Percentiles rank a stretch among this genome's conserved stretches.
These are phyloP conservation scores for Amoeboaphelidium occidentale DNA, from an alignment of 371 early-diverging fungal genomes.

Conservation along the genomic window DNA sequence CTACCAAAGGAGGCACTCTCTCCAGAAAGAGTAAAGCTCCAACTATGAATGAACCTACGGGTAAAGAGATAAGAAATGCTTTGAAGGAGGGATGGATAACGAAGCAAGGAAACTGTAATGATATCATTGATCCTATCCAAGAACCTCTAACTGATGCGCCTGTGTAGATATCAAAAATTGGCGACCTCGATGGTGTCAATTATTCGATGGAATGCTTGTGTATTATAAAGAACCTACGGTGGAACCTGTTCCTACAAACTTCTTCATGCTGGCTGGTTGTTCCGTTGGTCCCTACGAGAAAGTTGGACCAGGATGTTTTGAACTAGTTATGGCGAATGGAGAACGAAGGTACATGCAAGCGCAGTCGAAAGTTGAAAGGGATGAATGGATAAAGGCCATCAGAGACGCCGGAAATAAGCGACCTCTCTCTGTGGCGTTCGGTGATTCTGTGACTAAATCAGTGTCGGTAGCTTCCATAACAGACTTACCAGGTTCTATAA, in stretches of 20 bases:
- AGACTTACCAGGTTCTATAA: not conserved
- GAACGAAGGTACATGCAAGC: constrained; percentile 6
- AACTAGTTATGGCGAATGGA: constrained; percentile 6
- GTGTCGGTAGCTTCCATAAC: no score
- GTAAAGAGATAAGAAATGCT: not conserved
- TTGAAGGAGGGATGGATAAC: constrained; percentile 5
- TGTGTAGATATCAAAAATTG: constrained; percentile 6
- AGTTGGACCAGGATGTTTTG: constrained; percentile 2
- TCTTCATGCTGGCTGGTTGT: constrained; percentile 4
- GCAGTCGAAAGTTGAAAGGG: constrained; percentile 2
- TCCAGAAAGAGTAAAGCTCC: no score
- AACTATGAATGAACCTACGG: constrained; percentile 1
- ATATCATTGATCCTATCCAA: no score
- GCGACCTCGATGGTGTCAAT: constrained; percentile 6
- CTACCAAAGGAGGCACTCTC: no score
- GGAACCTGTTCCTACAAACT: constrained; percentile 5
- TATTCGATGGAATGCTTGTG: constrained; percentile 3
- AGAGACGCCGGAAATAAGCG: not conserved
- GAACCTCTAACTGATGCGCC: no score
- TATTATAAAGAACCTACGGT: constrained; percentile 6
- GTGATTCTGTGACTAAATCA: no score
- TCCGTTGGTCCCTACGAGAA: constrained; percentile 1
- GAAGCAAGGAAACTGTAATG: constrained; percentile 9
- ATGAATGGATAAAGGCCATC: constrained; percentile 6
- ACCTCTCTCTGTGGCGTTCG: not conserved